A percentile compares a stretch with the other conserved stretches of the same genome.
Evolutionary conservation across 2,329 filamentous ascomycete genomes (phyloP).

Genomic region (Monilinia laxa): DNA sequence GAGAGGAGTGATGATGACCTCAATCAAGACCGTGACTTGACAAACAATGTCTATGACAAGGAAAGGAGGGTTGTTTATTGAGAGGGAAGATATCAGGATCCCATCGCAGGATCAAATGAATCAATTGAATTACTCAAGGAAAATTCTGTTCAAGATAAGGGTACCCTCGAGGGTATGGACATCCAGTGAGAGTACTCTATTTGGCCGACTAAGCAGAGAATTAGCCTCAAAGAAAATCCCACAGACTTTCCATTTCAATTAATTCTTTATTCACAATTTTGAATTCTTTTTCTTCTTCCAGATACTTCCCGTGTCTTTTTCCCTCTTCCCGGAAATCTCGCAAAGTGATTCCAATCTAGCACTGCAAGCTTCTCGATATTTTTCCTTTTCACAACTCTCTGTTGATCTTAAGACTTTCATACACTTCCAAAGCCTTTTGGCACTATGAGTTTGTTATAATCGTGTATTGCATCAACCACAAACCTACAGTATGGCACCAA

Average conservation of each 20-base stretch:
- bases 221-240: neutral
- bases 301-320: no score
- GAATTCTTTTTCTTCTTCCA: neutral
- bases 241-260: neutral
- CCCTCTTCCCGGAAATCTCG: neutral
- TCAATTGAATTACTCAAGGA: neutral
- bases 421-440: neutral
- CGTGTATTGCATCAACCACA: neutral
- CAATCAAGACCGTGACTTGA: neutral
- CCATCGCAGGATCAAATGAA: neutral
- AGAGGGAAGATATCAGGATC: neutral
- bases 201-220: neutral
- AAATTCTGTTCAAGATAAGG: conserved; percentile 7
- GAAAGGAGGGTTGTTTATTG: no score
- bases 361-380: neutral
- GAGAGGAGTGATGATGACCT: neutral
- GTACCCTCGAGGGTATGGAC: conserved; percentile 5
- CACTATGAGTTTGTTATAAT: neutral
- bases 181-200: neutral
- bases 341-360: neutral
- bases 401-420: neutral
- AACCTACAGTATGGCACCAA: neutral
- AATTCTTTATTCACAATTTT: neutral
- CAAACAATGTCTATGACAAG: neutral
- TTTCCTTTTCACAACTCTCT: neutral